Base-by-base conservation (phyloP, 2,329 filamentous ascomycete species). In the Drechslerella dactyloides region DNA sequence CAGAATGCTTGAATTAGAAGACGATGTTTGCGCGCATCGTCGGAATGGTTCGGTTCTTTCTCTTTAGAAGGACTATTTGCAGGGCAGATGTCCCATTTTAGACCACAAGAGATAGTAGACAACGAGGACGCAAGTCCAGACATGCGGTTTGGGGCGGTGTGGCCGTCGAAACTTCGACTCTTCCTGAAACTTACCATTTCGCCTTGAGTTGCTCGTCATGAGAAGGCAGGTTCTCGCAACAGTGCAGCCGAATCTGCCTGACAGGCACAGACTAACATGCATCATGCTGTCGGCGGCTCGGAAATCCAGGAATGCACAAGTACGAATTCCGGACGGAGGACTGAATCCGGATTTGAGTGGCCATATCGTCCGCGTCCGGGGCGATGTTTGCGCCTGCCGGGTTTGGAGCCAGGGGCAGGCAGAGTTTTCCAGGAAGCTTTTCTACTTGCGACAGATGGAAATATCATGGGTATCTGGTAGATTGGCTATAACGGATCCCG, bases 371-470 rank as follows among this genome's bases (percentile, higher is more conserved):
- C 37, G n/a, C n/a, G 37, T 15, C 37, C 37, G 37, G 37, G 37
- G n/a, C 37, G 37, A 17, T 42, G 13, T 17, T 17, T 42, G 37
- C 13, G 37, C 37, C 37, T 33, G 27, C 27, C 27, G 8, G 27
- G 27, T 4, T 42, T 42, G 37, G 37, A 15, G 37, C 37, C 13
- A 42, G 37, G 27, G 27, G 8, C 27, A 33, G 27, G 27, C 27
- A 33, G 27, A 33, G 33, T 62, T 53, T 35, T 61, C 17, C 19
- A 35, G 13, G 17, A 19, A 35, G 35, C 55, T 27, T 56, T 42
- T 69, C 61, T 69, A 69, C 35, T 23, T 63, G 65, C 27, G 58
- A 63, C 65, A 46, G 57, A 69, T 69, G 58, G 58, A 33, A 42
- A 46, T 69, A n/a, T 62, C 46, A 58, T 42, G 37, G n/a, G 37